phyloP scores from a whole-genome alignment of 2,329 filamentous ascomycete species.

The Aspergillus calidoustus region DNA sequence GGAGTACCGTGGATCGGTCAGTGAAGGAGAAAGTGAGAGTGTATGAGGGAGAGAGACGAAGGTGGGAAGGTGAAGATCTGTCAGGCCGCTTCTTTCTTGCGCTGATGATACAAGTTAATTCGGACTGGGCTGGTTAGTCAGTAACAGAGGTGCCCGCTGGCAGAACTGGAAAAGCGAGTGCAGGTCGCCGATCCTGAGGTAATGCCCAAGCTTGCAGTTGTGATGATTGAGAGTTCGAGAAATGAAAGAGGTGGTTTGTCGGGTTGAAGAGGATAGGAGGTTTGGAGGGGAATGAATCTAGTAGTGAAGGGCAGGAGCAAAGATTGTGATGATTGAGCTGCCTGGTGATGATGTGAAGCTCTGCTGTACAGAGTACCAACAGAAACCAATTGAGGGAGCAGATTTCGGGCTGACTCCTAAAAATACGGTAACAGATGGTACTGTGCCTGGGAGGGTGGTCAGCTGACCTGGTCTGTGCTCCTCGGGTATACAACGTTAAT shows the following conservation, averaged over 20 bases:
- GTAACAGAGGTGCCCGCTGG: conserved; percentile 9
- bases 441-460: conserved; percentile 1
- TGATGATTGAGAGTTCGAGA: conserved; percentile 2
- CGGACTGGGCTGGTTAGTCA: conserved; percentile 28
- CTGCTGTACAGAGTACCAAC: background rate
- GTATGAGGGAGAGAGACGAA: background rate
- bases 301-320: conserved; percentile 20
- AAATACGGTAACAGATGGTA: conserved; percentile 3
- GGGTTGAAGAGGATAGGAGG: background rate
- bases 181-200: conserved; percentile 45
- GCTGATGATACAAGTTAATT: conserved; percentile 19
- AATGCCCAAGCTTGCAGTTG: conserved; percentile 23
- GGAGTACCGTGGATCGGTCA: background rate
- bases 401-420: background rate
- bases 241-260: conserved; percentile 3
- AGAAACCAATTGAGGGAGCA: conserved; percentile 3
- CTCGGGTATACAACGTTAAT: background rate
- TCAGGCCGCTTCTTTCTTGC: background rate
- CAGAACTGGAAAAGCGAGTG: conserved; percentile 43
- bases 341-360: conserved; percentile 22
- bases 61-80: background rate
- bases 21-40: conserved; percentile 5
- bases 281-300: conserved; percentile 8
- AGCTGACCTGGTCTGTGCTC: background rate
- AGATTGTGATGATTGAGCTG: conserved; percentile 27